Base-by-base conservation (phyloP, 2,329 filamentous ascomycete genomes). In the Ambrosiella beaveri region DNA sequence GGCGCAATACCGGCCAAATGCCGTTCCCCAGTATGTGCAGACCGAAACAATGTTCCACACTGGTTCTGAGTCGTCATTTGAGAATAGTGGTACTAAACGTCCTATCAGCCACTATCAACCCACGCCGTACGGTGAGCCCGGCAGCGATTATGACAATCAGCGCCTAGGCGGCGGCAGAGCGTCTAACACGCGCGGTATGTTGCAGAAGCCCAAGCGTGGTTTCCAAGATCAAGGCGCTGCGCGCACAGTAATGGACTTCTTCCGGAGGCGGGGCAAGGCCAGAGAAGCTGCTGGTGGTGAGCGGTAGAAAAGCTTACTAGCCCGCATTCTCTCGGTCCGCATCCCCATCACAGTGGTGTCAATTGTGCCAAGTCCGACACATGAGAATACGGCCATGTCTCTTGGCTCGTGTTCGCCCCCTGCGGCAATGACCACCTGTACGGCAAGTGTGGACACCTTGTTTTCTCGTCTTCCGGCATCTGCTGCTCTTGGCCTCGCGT, bases 191-290 rank as follows among this genome's bases (percentile, higher is more conserved):
- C 75, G 67, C 12, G 80, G 78, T 39, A 81, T 87, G 9, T 73
- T 93, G 51, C 86, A 93, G 65, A 95, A 95, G 73, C 85, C 83
- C 68, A 89, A 91, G 70, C 82, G 89, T 63, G 59, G 52, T 13
- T 95, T 98, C 64, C 84, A 80, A 1, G 89, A 96, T 65, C 83
- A 83, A 38, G 91, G 91, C 50, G 86, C 89, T 2, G 89, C 90
- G 12, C 85, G 90, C 68, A 83, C 88, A 67, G 93, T 98, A 44
- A 97, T 98, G 90, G 91, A 98, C 72, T 95, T 97, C 71, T 98
- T 98, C 75, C 79, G 93, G 65, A 79, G 90, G 68, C 80, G 90
- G 68, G 88, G 86, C 58, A 88, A 85, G 72, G 87, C 84, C 17
- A 61, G 59, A 58, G 59, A 61, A 41, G 59, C 55, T 45, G 56